Evolutionary conservation across 2,329 filamentous ascomycete species (phyloP).

Genomic region (Phialophora chinensis): DNA sequence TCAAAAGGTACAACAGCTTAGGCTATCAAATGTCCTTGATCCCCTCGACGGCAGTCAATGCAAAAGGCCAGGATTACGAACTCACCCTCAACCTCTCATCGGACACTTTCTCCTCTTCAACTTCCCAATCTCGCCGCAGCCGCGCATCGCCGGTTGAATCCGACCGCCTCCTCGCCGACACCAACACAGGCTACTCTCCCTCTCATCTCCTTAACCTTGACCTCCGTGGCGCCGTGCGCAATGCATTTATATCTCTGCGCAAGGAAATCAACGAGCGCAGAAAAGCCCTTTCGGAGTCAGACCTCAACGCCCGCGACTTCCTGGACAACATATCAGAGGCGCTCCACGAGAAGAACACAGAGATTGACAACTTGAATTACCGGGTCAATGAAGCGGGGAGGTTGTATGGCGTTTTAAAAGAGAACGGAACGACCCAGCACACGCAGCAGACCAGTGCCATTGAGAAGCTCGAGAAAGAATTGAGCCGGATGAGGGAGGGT

Average conservation of each 20-base stretch:
- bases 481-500: constrained; percentile 59
- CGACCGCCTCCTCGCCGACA: constrained; percentile 81
- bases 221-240: constrained; percentile 80
- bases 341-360: constrained; percentile 91
- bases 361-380: constrained; percentile 91
- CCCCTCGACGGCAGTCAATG: constrained; percentile 80
- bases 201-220: constrained; percentile 88
- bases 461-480: constrained; percentile 97
- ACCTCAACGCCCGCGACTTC: constrained; percentile 93
- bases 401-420: constrained; percentile 84
- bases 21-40: constrained; percentile 94
- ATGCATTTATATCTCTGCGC: constrained; percentile 74
- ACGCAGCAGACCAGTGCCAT: constrained; percentile 90
- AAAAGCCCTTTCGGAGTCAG: constrained; percentile 79
- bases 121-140: constrained; percentile 27
- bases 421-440: constrained; percentile 85
- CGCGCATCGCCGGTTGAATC: constrained; percentile 56
- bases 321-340: constrained; percentile 95
- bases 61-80: constrained; percentile 84
- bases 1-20: constrained; percentile 90
- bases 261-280: constrained; percentile 93
- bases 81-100: constrained; percentile 72
- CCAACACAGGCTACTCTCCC: constrained; percentile 85
- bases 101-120: constrained; percentile 51
- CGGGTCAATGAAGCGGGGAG: constrained; percentile 85